phyloP scores from a whole-genome alignment of 1,139 yeast species.

The Wickerhamomyces sp. region DNA sequence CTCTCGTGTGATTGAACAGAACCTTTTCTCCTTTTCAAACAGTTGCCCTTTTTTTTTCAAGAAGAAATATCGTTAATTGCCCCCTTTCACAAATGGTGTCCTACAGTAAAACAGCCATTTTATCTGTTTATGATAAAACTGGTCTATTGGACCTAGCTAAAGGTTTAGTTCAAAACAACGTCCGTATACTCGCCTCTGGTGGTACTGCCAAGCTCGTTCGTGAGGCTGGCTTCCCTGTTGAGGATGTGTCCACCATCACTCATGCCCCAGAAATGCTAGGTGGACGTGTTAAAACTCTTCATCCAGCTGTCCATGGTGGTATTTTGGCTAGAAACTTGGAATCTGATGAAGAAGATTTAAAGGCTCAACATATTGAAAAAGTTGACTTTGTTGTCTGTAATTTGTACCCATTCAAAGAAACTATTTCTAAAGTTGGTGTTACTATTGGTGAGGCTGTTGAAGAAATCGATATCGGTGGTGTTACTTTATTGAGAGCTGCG shows the following conservation, averaged over 20 bases:
- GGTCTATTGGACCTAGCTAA: conserved; percentile 94
- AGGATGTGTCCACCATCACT: conserved; percentile 90
- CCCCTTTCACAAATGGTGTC: conserved; percentile 20
- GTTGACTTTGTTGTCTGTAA: conserved; percentile 97
- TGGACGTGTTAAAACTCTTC: conserved; percentile 96
- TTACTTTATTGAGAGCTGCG: conserved; percentile 93
- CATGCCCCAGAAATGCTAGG: conserved; percentile 99
- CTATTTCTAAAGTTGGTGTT: conserved; percentile 91
- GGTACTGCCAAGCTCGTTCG: conserved; percentile 94
- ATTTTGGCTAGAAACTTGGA: conserved; percentile 91
- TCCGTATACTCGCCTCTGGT: conserved; percentile 92
- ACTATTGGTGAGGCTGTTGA: conserved; percentile 97
- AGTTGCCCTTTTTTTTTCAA: too few species aligned
- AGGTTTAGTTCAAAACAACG: conserved; percentile 83
- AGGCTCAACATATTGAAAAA: conserved; percentile 85
- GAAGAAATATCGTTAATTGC: not conserved
- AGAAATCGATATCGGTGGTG: conserved; percentile 98
- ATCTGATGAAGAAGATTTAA: conserved; percentile 83
- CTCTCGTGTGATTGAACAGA: not conserved
- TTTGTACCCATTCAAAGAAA: conserved; percentile 96
- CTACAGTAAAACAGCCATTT: conserved; percentile 79
- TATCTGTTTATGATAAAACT: conserved; percentile 96
- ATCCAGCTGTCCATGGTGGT: conserved; percentile 99
- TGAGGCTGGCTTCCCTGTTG: conserved; percentile 97
- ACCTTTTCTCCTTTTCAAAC: too few species aligned